phyloP scores from a whole-genome alignment of 352 stramenopile species.

The Thalassiosira exigua region DNA sequence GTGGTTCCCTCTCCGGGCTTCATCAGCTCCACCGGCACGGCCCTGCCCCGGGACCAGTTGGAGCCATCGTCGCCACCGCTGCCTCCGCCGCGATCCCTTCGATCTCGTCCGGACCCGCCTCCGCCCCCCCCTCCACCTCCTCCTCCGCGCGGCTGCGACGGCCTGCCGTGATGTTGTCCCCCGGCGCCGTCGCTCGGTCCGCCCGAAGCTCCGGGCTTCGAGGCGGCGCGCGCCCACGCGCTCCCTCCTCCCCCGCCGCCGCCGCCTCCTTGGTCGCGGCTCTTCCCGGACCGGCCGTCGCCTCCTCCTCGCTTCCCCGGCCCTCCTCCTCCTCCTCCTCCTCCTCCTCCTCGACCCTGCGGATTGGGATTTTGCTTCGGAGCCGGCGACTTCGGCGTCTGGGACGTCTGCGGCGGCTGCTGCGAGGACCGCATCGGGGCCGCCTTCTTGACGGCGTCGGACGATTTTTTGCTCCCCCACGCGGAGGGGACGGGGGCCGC shows the following conservation, averaged over 20 bases:
- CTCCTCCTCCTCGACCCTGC: constrained; percentile 8
- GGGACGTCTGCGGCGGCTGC: constrained; percentile 13
- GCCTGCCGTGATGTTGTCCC: constrained; percentile 9
- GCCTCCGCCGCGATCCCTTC: constrained; percentile 26
- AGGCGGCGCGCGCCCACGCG: constrained; percentile 43
- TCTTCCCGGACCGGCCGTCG: background rate
- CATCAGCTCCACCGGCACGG: constrained; percentile 50
- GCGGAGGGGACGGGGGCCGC: constrained; percentile 22
- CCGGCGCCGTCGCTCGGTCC: constrained; percentile 3
- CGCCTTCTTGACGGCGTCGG: constrained; percentile 50
- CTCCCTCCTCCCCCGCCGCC: background rate
- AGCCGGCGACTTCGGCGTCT: constrained; percentile 17
- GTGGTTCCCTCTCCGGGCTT: constrained; percentile 55
- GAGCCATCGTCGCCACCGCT: constrained; percentile 20
- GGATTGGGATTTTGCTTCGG: constrained; percentile 5
- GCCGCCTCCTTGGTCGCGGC: background rate
- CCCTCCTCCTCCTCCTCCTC: constrained; percentile 3
- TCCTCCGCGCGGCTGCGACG: constrained; percentile 22
- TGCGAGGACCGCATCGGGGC: constrained; percentile 33
- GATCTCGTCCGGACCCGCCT: constrained; percentile 15
- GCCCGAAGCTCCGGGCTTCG: constrained; percentile 36
- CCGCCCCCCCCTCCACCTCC: constrained; percentile 11
- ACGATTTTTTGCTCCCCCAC: constrained; percentile 48
- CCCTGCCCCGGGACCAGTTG: constrained; percentile 55
- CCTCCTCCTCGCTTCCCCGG: constrained; percentile 6